Base-by-base conservation (phyloP, 1,139 yeast species). In the Magnusiomyces sp. region DNA sequence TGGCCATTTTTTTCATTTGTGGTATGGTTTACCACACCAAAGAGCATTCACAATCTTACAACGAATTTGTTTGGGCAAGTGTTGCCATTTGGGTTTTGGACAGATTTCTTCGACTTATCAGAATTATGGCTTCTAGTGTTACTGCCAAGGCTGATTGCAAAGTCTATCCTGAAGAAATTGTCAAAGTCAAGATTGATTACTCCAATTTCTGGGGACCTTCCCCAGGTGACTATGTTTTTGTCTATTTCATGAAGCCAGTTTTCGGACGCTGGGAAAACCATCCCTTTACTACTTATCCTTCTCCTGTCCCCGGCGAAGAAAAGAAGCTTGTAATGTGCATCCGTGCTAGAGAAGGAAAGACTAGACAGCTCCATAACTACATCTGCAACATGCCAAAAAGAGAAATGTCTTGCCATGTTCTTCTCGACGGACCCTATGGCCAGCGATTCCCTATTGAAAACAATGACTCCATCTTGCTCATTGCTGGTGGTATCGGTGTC, bases 401-500 rank as follows among this genome's bases (percentile, higher is more conserved):
- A 4, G 4, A 5, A 4, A 23, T 5, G 7, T 5, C 4, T 5
- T 5, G 4, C 7, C 29, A 4, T 5, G 72, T 75, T 1, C 64
- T 72, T 16, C 56, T 79, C 3, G 83, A 80, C 55, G 84, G 84
- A 0, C 83, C 84, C 0, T 80, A 80, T 56, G 80, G 83, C 58
- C 64, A 65, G 58, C 56, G 67, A 54, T 56, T 76, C 54, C 72
- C 83, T 63, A 50, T 77, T 48, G 69, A 71, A 48, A 71, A 72
- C 52, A 80, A 73, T 60, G 76, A 76, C 48, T 74, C 74, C 48
- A 62, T 71, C 10, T 63, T 79, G 3, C 69, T 81, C 51, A 57
- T 81, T 50, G 76, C 80, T 2, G 81, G 86, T 55, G 87, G 88
- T 50, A 81, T 80, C 55, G 92, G 90, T 59, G 70, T 83, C 52